Evolutionary conservation across 2,329 filamentous ascomycete species (phyloP), one percentile per base, ranked within the genome.

Genomic region (Scedosporium minutisporum): DNA sequence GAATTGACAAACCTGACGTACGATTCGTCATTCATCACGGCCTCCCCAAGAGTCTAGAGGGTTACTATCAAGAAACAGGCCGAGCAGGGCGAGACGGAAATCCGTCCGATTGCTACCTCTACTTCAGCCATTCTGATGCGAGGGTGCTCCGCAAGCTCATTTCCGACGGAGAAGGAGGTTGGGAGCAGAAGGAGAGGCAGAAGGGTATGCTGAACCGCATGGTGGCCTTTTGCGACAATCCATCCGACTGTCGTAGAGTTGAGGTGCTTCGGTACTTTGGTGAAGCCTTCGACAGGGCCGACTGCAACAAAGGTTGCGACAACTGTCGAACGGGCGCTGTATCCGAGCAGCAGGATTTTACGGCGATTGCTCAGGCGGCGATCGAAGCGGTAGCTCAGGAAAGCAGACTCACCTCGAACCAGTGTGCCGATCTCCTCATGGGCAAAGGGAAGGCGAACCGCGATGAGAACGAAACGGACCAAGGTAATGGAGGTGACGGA

Each of bases 31-130:
- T 99, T 48, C 96, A 99, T 71, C 88, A 96, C 69, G 90, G 87
- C 53, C 81, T 99, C 5, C 95, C 95, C 1, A 97, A 99, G 75
- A 97, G 91, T 69, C 78, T 99, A 62, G 95, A 99, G 75, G 95
- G 95, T 0, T 99, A 99, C 73, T 99, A 99, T 71, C 95, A 99
- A 72, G 95, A 99, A 74, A 99, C 95, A 55, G 95, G 95, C 1
- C 89, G 95, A 68, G 95, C 96, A 64, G 95, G 95, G 6, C 86
- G 95, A 72, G 95, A 99, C 72, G 93, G 93, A 7, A 86, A 91
- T 67, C 83, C 82, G 21, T 97, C 95, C 6, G 87, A 89, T 63
- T 99, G 95, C 76, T 95, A 93, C 72, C 82, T 99, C 14, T 97
- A 88, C 74, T 99, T 95, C 69, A 85, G 86, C 55, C 96, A 91